These are phyloP conservation scores for Mucor saturninus DNA, from an alignment of 371 early-diverging fungal species.

Conservation along the genomic window DNA sequence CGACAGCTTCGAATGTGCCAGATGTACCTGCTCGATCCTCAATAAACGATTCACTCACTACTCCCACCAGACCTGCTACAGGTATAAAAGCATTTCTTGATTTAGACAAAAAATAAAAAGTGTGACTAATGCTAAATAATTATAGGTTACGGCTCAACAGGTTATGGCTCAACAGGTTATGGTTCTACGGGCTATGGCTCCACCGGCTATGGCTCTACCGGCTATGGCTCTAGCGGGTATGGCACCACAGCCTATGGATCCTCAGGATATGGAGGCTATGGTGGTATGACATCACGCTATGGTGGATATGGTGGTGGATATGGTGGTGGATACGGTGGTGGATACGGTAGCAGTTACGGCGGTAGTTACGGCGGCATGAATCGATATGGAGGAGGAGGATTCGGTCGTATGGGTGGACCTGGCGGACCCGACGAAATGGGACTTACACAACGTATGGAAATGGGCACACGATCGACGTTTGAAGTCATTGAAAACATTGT, in stretches of 20 bases:
- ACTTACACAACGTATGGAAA: constrained; percentile 83
- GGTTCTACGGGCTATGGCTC: constrained; percentile 8
- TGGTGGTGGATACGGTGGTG: constrained; percentile 40
- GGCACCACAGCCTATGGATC: constrained; percentile 10
- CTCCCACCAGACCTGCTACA: constrained; percentile 27
- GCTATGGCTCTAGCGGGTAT: constrained; percentile 12
- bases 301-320: constrained; percentile 35
- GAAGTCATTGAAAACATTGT: constrained; percentile 92
- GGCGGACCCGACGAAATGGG: constrained; percentile 64
- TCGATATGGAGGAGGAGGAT: constrained; percentile 46
- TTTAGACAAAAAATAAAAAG: not conserved
- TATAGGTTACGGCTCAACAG: not conserved
- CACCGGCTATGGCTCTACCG: constrained; percentile 12
- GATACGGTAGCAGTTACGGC: constrained; percentile 53
- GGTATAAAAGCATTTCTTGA: constrained; percentile 11
- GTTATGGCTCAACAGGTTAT: constrained; percentile 6
- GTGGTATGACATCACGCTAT: constrained; percentile 34
- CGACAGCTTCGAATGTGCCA: constrained; percentile 25
- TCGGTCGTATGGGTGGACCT: constrained; percentile 27
- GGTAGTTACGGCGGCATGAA: constrained; percentile 54
- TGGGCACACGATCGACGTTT: constrained; percentile 89
- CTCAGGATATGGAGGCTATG: constrained; percentile 7
- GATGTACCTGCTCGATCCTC: constrained; percentile 22
- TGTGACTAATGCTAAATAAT: not conserved
- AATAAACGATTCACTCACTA: constrained; percentile 9